These are phyloP conservation scores for Pseudonectria buxi DNA, from an alignment of 2,329 filamentous ascomycete species.

Conservation along the genomic window DNA sequence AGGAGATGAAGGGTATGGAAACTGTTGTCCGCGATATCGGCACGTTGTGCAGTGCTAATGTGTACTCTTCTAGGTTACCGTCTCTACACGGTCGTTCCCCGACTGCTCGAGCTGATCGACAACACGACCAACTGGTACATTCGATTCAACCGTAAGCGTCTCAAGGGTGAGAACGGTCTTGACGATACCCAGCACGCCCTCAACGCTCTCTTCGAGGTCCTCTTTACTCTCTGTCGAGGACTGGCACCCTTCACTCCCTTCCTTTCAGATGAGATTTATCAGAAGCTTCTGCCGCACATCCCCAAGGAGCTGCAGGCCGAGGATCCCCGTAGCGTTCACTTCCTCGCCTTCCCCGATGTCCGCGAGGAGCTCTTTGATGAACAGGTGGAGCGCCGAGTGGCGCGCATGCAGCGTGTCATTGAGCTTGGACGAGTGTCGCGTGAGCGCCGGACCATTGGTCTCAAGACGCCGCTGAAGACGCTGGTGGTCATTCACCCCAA, in stretches of 20 bases:
- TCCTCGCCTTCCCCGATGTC: conserved; percentile 83
- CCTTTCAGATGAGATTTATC: conserved; percentile 90
- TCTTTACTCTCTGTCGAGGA: conserved; percentile 81
- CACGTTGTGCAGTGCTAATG: conserved; percentile 1
- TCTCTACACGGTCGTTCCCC: conserved; percentile 85
- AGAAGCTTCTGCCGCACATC: conserved; percentile 73
- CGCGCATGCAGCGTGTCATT: conserved; percentile 92
- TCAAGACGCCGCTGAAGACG: conserved; percentile 88
- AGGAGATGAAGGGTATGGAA: conserved; percentile 73
- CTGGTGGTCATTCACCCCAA: conserved; percentile 84
- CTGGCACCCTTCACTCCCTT: conserved; percentile 95
- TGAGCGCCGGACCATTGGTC: conserved; percentile 74
- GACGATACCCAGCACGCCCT: conserved; percentile 85
- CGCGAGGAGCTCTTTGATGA: conserved; percentile 81
- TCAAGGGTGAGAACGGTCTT: conserved; percentile 83
- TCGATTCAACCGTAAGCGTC: conserved; percentile 80
- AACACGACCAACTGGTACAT: conserved; percentile 99
- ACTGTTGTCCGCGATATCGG: conserved; percentile 1
- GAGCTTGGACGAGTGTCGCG: conserved; percentile 81
- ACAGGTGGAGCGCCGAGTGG: conserved; percentile 77
- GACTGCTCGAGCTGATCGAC: conserved; percentile 76
- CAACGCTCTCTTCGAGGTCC: conserved; percentile 88
- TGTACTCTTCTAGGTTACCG: conserved; percentile 48
- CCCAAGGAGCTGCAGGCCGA: conserved; percentile 61
- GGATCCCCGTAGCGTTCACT: conserved; percentile 84